phyloP scores from a whole-genome alignment of 179 eudicot species.

The Silene noctiflora region DNA sequence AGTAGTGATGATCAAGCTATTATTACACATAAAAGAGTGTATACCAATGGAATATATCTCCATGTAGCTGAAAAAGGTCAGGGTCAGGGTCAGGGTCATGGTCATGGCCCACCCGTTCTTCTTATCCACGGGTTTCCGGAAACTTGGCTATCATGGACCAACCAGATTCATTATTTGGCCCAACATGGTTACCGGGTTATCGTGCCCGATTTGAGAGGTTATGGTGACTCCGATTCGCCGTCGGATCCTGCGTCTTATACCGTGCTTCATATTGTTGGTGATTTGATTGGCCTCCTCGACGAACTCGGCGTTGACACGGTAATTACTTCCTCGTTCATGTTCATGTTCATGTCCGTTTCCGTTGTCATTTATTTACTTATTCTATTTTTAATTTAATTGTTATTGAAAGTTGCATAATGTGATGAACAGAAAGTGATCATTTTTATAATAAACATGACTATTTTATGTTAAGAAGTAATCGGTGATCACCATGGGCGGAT shows the following conservation, averaged over 20 bases:
- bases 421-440: too few relatives aligned
- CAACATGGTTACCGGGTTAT: slow-evolving; percentile 33
- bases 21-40: slow-evolving; percentile 25
- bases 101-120: slow-evolving; percentile 36
- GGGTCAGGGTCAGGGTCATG: slow-evolving; percentile 39
- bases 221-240: slow-evolving; percentile 38
- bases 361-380: too few relatives aligned
- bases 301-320: slow-evolving; percentile 25
- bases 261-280: slow-evolving; percentile 34
- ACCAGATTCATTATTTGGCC: slow-evolving; percentile 30
- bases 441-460: too few relatives aligned
- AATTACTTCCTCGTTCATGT: neutral
- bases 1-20: neutral
- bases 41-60: slow-evolving; percentile 30
- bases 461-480: too few relatives aligned
- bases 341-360: too few relatives aligned
- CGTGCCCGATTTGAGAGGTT: slow-evolving; percentile 43
- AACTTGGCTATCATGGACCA: slow-evolving; percentile 38
- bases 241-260: slow-evolving; percentile 27
- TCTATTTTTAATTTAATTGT: too few relatives aligned
- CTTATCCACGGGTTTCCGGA: slow-evolving; percentile 43
- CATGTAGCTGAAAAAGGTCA: slow-evolving; percentile 40
- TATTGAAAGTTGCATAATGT: too few relatives aligned
- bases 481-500: too few relatives aligned
- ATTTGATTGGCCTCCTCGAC: slow-evolving; percentile 40